Percentiles rank a stretch among this genome's conserved stretches.
These are phyloP conservation scores for Morella rubra DNA, from an alignment of 306 rosid genomes.

Conservation along the genomic window DNA sequence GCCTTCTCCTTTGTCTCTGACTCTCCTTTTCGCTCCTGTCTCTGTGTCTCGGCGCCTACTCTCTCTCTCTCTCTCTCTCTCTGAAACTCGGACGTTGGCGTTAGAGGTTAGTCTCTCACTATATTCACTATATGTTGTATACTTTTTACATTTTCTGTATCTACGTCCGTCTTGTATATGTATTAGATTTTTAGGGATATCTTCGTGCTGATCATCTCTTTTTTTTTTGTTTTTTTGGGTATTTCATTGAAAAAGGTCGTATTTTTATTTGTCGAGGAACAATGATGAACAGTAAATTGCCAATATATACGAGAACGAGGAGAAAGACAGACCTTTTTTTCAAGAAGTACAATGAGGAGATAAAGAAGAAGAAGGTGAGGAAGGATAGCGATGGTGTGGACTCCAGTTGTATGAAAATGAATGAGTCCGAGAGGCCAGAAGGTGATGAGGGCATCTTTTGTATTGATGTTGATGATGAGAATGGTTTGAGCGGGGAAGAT, in stretches of 20 bases:
- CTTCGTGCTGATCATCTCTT: too few relatives aligned
- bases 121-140: too few relatives aligned
- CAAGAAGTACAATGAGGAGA: neutral
- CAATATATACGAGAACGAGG: constrained; percentile 33
- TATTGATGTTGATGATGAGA: neutral
- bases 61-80: neutral
- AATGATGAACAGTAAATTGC: constrained; percentile 18
- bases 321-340: neutral
- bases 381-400: constrained; percentile 7
- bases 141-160: too few relatives aligned
- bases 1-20: neutral
- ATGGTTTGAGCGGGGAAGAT: neutral
- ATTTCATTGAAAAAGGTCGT: too few relatives aligned
- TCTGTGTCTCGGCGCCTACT: neutral
- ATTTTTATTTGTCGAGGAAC: neutral
- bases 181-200: too few relatives aligned
- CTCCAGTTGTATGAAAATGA: too few relatives aligned
- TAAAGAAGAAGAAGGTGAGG: too few relatives aligned
- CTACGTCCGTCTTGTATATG: too few relatives aligned
- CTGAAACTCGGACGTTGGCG: neutral
- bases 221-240: too few relatives aligned
- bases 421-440: neutral
- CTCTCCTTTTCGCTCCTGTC: neutral
- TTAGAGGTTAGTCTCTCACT: too few relatives aligned
- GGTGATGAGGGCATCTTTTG: neutral